A percentile compares a stretch with the other conserved stretches of the same genome.
Conservation (phyloP, 176 grass and related monocot genomes). For the Poa pratensis region DNA sequence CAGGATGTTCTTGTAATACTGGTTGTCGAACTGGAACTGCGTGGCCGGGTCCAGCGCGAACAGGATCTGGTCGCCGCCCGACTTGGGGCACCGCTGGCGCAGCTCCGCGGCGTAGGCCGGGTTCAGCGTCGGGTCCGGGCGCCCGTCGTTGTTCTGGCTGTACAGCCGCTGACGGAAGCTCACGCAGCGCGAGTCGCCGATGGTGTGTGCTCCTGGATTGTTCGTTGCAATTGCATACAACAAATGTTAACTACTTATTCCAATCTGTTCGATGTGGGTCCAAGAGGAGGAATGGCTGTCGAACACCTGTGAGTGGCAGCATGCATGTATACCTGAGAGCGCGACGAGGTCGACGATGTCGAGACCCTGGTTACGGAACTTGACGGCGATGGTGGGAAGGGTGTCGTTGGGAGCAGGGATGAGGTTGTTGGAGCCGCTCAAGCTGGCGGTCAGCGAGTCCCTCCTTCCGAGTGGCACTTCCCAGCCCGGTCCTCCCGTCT, state of each 20-base stretch:
- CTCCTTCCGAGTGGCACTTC: constrained; percentile 64
- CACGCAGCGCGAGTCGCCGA: constrained; percentile 62
- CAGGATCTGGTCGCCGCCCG: constrained; percentile 75
- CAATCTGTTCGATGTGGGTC: neutral
- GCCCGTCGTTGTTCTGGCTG: constrained; percentile 64
- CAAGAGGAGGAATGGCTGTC: neutral
- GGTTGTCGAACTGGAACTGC: constrained; percentile 73
- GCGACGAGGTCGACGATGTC: constrained; percentile 74
- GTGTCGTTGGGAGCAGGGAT: constrained; percentile 82
- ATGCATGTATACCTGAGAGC: constrained; percentile 50
- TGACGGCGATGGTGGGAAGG: constrained; percentile 63
- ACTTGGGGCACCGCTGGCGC: constrained; percentile 53
- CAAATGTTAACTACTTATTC: neutral
- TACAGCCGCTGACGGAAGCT: constrained; percentile 78
- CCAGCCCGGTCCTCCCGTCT: constrained; percentile 68
- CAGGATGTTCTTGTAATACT: constrained; percentile 61
- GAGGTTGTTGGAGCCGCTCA: constrained; percentile 75
- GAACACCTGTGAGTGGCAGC: neutral
- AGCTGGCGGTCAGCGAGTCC: constrained; percentile 71
- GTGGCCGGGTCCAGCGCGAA: constrained; percentile 56
- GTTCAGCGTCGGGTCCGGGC: constrained; percentile 57
- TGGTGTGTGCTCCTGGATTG: constrained; percentile 59
- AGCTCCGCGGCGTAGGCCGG: constrained; percentile 57
- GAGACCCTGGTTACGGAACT: constrained; percentile 74
- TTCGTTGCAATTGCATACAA: neutral